Evolutionary conservation across 2,329 filamentous ascomycete species (phyloP).

Genomic region (Reticulascus tulasneorum): DNA sequence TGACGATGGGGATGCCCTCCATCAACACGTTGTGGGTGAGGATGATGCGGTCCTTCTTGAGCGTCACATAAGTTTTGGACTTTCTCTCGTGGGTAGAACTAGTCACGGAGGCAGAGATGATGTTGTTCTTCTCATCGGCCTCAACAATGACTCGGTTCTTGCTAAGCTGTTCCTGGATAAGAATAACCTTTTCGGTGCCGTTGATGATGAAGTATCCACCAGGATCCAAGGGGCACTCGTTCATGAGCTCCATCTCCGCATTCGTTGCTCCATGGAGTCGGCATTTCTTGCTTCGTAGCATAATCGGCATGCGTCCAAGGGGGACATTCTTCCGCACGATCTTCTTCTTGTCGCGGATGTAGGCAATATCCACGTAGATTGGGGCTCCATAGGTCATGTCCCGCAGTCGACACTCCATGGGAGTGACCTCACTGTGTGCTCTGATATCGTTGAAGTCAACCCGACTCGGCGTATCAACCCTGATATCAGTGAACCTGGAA

Average conservation of each 20-base stretch:
- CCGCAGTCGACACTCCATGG: slow-evolving; percentile 92
- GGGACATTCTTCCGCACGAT: slow-evolving; percentile 72
- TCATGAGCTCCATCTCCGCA: slow-evolving; percentile 82
- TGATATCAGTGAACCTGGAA: slow-evolving; percentile 73
- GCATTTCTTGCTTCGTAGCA: slow-evolving; percentile 95
- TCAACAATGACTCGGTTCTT: slow-evolving; percentile 99
- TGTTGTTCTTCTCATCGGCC: slow-evolving; percentile 83
- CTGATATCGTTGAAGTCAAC: slow-evolving; percentile 70
- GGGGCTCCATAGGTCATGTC: slow-evolving; percentile 98
- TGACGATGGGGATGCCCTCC: slow-evolving; percentile 92
- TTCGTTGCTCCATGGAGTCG: slow-evolving; percentile 80
- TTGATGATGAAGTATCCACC: slow-evolving; percentile 98
- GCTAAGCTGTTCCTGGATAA: slow-evolving; percentile 97
- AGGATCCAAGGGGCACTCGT: slow-evolving; percentile 93
- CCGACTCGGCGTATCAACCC: slow-evolving; percentile 76
- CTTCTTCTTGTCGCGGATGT: slow-evolving; percentile 74
- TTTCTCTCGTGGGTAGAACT: slow-evolving; percentile 97
- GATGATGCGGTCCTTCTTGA: slow-evolving; percentile 89
- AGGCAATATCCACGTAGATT: slow-evolving; percentile 88
- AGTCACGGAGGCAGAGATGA: slow-evolving; percentile 93
- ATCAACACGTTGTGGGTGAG: slow-evolving; percentile 90
- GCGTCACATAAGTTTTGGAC: slow-evolving; percentile 91
- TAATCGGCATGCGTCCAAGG: slow-evolving; percentile 90
- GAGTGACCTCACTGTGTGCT: slow-evolving; percentile 72
- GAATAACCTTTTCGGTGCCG: slow-evolving; percentile 96